These are phyloP conservation scores for Panicum virgatum DNA, from an alignment of 202 grass and related monocot species.

Conservation along the genomic window DNA sequence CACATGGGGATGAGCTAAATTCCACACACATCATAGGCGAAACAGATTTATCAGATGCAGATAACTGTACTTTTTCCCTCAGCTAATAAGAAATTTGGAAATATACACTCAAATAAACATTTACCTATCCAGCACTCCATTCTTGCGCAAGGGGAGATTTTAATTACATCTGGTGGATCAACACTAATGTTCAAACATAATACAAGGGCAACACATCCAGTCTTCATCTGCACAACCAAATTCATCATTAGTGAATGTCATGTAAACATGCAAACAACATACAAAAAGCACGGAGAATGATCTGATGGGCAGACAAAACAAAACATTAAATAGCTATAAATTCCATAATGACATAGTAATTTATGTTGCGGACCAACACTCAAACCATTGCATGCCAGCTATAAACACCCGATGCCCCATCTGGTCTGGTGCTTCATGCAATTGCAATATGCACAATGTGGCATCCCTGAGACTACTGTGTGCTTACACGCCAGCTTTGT, in stretches of 20 bases:
- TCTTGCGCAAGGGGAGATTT: slow-evolving; percentile 97
- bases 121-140: slow-evolving; percentile 99
- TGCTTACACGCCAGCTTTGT: not conserved
- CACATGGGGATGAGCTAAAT: not conserved
- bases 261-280: slow-evolving; percentile 1
- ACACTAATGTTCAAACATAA: slow-evolving; percentile 99
- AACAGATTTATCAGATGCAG: slow-evolving; percentile 29
- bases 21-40: not conserved
- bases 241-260: slow-evolving; percentile 38
- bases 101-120: slow-evolving; percentile 1
- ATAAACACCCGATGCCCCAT: slow-evolving; percentile 8
- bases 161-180: slow-evolving; percentile 97
- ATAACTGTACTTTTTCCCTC: not conserved
- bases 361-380: not conserved
- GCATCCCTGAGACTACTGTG: not conserved
- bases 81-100: slow-evolving; percentile 9
- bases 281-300: not conserved
- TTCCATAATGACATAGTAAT: not conserved
- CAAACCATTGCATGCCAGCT: not conserved
- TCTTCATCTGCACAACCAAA: slow-evolving; percentile 93
- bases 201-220: slow-evolving; percentile 93
- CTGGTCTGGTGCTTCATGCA: slow-evolving; percentile 7
- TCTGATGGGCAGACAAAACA: not conserved
- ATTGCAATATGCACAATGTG: slow-evolving; percentile 24
- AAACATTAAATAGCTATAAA: slow-evolving; percentile 12